Evolutionary conservation across 345 rosid genomes (phyloP).

Genomic region (Eucalyptus tenuipes): DNA sequence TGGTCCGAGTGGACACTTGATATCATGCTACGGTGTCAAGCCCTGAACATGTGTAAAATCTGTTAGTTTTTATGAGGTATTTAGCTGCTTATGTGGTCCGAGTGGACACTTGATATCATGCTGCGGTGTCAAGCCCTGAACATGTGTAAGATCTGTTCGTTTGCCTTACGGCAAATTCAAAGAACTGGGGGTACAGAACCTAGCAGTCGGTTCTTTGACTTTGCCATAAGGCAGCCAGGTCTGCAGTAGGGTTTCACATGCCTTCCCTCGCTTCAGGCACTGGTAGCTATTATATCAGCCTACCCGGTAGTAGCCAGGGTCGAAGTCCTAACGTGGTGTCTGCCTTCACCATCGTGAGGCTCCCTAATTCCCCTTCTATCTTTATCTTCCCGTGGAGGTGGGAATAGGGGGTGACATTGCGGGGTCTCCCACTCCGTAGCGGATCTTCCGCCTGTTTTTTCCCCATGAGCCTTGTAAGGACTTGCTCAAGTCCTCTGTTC

Average conservation of each 20-base stretch:
- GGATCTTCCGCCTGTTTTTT: accelerated
- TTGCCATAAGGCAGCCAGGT: no score
- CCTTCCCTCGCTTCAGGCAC: accelerated
- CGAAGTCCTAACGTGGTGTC: accelerated
- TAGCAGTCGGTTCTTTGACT: no score
- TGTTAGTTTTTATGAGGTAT: background rate
- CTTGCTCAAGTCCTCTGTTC: no score
- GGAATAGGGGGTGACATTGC: accelerated
- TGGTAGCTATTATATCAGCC: accelerated
- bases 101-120: background rate
- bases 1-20: background rate
- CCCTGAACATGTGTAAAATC: background rate
- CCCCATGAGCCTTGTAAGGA: no score
- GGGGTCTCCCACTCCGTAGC: accelerated
- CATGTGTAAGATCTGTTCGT: background rate
- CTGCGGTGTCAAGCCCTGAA: background rate
- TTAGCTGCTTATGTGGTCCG: background rate
- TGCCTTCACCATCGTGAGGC: accelerated
- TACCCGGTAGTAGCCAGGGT: accelerated
- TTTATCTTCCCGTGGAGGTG: accelerated
- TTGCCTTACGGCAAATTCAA: no score
- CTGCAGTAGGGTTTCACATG: no score
- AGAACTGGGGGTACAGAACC: no score
- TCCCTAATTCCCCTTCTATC: accelerated
- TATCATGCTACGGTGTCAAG: background rate